Evolutionary conservation across 1,284 basidiomycete genomes (phyloP).

Genomic region (Moesziomyces sp.): DNA sequence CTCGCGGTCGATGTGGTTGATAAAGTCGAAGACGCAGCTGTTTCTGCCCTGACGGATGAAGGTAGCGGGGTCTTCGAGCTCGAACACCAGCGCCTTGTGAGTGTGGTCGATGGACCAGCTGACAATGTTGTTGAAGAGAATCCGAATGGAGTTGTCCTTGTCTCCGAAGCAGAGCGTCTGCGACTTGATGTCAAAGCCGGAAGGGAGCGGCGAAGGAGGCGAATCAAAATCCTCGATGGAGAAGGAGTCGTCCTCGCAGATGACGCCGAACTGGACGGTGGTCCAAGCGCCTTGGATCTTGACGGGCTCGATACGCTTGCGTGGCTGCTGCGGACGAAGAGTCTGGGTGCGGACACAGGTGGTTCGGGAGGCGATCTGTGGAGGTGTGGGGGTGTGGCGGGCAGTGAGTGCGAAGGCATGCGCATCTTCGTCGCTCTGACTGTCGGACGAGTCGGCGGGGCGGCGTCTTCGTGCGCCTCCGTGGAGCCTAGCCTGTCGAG

Average conservation of each 20-base stretch:
- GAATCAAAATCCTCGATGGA: constrained; percentile 35
- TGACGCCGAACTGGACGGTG: constrained; percentile 31
- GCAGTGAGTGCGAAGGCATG: not conserved
- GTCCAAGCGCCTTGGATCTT: constrained; percentile 14
- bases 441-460: not conserved
- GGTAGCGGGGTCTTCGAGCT: constrained; percentile 36
- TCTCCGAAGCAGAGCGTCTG: constrained; percentile 29
- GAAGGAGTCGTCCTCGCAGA: constrained; percentile 37
- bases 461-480: not conserved
- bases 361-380: not conserved
- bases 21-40: constrained; percentile 26
- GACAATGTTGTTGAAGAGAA: constrained; percentile 40
- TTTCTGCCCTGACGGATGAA: constrained; percentile 30
- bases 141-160: constrained; percentile 24
- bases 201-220: constrained; percentile 7
- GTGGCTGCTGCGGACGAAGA: not conserved
- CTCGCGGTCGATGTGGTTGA: constrained; percentile 3
- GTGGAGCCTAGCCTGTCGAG: constrained; percentile 7
- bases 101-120: constrained; percentile 29
- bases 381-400: not conserved
- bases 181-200: constrained; percentile 20
- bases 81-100: constrained; percentile 22
- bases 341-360: constrained; percentile 3
- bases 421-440: constrained; percentile 4
- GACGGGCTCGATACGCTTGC: constrained; percentile 6